Evolutionary conservation across 129 eudicot genomes (phyloP).

Genomic region (Helichrysum umbraculigerum): DNA sequence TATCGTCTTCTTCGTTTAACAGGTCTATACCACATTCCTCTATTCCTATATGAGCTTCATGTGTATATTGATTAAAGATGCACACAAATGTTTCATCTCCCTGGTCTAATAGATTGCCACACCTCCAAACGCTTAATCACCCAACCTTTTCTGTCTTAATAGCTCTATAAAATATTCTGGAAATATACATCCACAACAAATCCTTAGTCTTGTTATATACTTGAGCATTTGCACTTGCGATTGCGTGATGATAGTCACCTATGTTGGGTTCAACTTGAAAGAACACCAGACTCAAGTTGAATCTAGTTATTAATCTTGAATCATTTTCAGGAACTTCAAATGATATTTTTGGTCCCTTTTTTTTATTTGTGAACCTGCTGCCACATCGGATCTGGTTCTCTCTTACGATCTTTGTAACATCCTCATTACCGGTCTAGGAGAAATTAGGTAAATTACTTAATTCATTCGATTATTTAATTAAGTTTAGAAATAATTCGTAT

Average conservation of each 20-base stretch:
- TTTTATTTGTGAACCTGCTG: not conserved
- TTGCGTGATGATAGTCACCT: no score
- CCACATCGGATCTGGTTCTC: not conserved
- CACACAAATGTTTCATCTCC: constrained; percentile 1
- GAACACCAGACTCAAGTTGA: not conserved
- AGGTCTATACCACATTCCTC: constrained; percentile 19
- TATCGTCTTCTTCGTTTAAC: not conserved
- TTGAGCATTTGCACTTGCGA: not conserved
- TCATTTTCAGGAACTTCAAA: constrained; percentile 12
- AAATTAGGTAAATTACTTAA: no score
- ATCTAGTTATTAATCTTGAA: not conserved
- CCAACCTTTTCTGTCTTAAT: no score
- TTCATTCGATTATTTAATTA: no score
- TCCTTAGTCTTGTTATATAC: constrained; percentile 16
- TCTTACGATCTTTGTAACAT: no score
- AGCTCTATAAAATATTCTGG: not conserved
- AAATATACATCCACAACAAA: constrained; percentile 6
- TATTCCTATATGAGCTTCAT: not conserved
- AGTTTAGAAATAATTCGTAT: no score
- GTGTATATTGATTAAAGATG: not conserved
- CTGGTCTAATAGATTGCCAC: constrained; percentile 4
- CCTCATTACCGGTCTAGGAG: no score
- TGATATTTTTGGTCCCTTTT: constrained; percentile 11
- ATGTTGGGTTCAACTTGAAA: no score
- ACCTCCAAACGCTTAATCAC: constrained; percentile 19